Percentiles rank a stretch among this genome's conserved stretches.
Conservation (phyloP, 1,284 basidiomycete species). For the Ganoderma lingzhi region DNA sequence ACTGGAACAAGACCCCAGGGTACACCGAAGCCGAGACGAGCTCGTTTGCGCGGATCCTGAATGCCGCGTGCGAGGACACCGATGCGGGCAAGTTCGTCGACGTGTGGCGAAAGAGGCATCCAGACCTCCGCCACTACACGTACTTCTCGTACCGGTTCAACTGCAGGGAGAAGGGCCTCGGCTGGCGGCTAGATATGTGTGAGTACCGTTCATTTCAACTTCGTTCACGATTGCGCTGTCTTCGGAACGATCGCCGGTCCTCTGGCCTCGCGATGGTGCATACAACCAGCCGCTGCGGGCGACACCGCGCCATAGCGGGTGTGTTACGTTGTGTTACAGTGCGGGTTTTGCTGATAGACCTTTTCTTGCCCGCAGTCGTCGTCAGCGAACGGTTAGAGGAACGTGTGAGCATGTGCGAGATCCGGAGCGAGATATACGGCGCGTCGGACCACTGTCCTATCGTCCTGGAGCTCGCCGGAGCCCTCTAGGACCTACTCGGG, state of each 20-base stretch:
- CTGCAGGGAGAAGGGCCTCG: constrained; percentile 81
- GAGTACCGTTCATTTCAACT: constrained; percentile 40
- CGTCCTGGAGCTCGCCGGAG: constrained; percentile 68
- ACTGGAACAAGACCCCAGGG: constrained; percentile 85
- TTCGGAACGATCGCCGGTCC: too few relatives aligned
- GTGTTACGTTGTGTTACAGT: not conserved
- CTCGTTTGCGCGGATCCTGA: constrained; percentile 71
- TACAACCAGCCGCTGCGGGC: not conserved
- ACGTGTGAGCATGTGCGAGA: constrained; percentile 79
- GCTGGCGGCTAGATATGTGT: constrained; percentile 91
- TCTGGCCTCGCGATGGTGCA: not conserved
- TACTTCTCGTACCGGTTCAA: constrained; percentile 90
- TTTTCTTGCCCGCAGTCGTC: constrained; percentile 58
- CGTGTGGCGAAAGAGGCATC: constrained; percentile 83
- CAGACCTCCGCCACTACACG: constrained; percentile 75
- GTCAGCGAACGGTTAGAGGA: constrained; percentile 71
- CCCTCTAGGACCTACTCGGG: constrained; percentile 22
- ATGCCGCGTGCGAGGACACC: constrained; percentile 39
- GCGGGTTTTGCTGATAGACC: constrained; percentile 14
- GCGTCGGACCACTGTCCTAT: constrained; percentile 87
- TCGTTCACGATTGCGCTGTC: too few relatives aligned
- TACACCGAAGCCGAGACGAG: constrained; percentile 84
- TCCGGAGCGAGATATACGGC: constrained; percentile 85
- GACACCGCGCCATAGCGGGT: not conserved
- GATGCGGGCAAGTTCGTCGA: constrained; percentile 69